Evolutionary conservation across 2,329 filamentous ascomycete genomes (phyloP), one percentile per base, ranked within the genome.

Genomic region (Sclerotinia spermophila): DNA sequence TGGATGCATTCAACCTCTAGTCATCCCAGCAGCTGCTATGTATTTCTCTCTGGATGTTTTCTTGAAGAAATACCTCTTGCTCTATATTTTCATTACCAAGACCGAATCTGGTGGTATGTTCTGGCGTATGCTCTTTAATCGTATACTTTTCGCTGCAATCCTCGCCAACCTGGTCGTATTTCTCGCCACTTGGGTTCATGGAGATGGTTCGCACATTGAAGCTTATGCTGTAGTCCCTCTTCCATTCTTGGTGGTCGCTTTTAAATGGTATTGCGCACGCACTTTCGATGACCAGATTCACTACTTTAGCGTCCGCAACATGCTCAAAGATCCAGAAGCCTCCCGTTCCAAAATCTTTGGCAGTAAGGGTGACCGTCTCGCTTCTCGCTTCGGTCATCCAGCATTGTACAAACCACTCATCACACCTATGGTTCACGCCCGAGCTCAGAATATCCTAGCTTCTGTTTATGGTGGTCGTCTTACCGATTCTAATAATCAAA

Each of bases 51-150:
- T 99, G 66, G 96, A 99, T 80, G 90, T 90, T 6, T 93, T 91
- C 81, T 85, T 98, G 79, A 97, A 97, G 86, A 98, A 98, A 82
- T 99, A 99, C 78, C 84, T 97, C 60, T 83, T 98, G 53, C 86
- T 98, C 75, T 97, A 99, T 81, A 91, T 97, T 74, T 98, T 97
- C 78, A 87, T 97, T 74, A 99, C 96, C 61, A 99, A 98, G 83
- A 97, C 91, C 40, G 96, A 99, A 79, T 97, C 94, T 0, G 96
- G 94, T 13, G 96, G 96, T 66, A 88, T 92, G 79, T 97, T 93
- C 79, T 99, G 96, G 96, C 89, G 93, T 27, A 88, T 94, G 1
- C 81, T 98, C 10, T 96, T 93, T 85, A 99, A 99, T 81, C 91
- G 96, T n/a, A 85, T 97, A 79, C 83, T 98, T 35, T 95, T 97